phyloP scores from a whole-genome alignment of 805 yeast genomes.

The Saturnispora gosingensis region DNA sequence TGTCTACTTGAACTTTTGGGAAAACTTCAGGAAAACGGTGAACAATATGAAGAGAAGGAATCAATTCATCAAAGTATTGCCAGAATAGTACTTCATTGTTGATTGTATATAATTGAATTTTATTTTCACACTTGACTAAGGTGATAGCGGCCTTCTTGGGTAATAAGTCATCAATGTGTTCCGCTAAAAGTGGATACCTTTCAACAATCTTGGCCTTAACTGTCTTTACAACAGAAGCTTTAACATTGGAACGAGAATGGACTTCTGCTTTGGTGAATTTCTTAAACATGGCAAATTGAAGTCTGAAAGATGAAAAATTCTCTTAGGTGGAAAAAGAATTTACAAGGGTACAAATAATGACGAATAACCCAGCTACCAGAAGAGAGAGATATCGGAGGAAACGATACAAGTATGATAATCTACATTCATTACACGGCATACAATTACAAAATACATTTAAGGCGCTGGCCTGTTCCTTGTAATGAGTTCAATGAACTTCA shows the following conservation, averaged over 20 bases:
- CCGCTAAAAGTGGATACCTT: slow-evolving; percentile 68
- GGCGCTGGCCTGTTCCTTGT: neutral
- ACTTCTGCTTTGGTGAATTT: slow-evolving; percentile 75
- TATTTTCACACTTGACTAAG: slow-evolving; percentile 81
- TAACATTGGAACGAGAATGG: slow-evolving; percentile 83
- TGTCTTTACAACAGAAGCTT: slow-evolving; percentile 91
- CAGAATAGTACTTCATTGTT: slow-evolving; percentile 68
- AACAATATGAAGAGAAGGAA: slow-evolving; percentile 66
- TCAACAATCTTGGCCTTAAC: slow-evolving; percentile 63
- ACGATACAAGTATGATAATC: too few relatives aligned
- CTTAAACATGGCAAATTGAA: slow-evolving; percentile 23
- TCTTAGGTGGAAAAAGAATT: neutral
- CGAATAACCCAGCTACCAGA: neutral
- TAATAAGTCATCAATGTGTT: slow-evolving; percentile 67
- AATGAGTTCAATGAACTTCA: slow-evolving; percentile 8
- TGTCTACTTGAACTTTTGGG: slow-evolving; percentile 82
- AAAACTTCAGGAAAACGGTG: slow-evolving; percentile 78
- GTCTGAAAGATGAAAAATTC: neutral
- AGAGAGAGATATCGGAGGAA: neutral
- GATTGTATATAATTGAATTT: slow-evolving; percentile 65
- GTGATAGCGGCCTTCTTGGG: slow-evolving; percentile 84
- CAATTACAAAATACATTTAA: neutral
- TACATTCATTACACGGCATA: neutral
- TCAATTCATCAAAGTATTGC: slow-evolving; percentile 72
- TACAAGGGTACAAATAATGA: neutral